phyloP scores from a whole-genome alignment of 2,329 filamentous ascomycete genomes.

The Botrytis hyacinthi region DNA sequence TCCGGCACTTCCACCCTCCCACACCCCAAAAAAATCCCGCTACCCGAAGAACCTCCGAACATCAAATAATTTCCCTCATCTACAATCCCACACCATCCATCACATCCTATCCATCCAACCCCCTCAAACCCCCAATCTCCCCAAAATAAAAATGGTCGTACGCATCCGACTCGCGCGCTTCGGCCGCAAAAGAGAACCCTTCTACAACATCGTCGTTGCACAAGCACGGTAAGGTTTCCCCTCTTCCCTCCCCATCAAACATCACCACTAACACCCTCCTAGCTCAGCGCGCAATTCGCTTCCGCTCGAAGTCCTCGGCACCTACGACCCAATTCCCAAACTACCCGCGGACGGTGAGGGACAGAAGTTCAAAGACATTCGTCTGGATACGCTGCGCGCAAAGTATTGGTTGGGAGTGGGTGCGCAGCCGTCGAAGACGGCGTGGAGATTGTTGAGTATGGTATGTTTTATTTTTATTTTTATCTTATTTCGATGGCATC shows the following conservation, averaged over 20 bases:
- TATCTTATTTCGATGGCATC: too few relatives aligned
- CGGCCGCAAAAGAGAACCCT: slow-evolving; percentile 79
- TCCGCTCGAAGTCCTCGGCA: slow-evolving; percentile 86
- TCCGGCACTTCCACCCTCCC: background rate
- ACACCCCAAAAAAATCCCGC: background rate
- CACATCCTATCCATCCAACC: too few relatives aligned
- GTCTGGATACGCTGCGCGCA: slow-evolving; percentile 75
- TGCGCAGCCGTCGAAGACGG: slow-evolving; percentile 87
- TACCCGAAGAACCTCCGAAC: slow-evolving; percentile 1
- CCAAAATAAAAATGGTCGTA: slow-evolving; percentile 67
- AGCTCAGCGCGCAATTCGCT: slow-evolving; percentile 84
- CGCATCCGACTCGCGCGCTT: slow-evolving; percentile 93
- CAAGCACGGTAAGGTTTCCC: slow-evolving; percentile 70
- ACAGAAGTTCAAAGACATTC: slow-evolving; percentile 84
- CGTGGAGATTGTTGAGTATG: slow-evolving; percentile 83
- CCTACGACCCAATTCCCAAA: slow-evolving; percentile 68
- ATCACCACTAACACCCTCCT: background rate
- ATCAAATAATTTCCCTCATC: slow-evolving; percentile 6
- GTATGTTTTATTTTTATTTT: slow-evolving; percentile 45
- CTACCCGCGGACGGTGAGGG: slow-evolving; percentile 58
- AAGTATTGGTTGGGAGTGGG: slow-evolving; percentile 97
- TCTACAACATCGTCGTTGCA: slow-evolving; percentile 96
- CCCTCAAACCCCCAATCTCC: too few relatives aligned
- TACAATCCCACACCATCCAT: too few relatives aligned
- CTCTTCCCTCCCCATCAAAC: background rate